Evolutionary conservation across 805 yeast genomes (phyloP), one percentile per base, ranked within the genome.

Genomic region (Ogataea trehalophila): DNA sequence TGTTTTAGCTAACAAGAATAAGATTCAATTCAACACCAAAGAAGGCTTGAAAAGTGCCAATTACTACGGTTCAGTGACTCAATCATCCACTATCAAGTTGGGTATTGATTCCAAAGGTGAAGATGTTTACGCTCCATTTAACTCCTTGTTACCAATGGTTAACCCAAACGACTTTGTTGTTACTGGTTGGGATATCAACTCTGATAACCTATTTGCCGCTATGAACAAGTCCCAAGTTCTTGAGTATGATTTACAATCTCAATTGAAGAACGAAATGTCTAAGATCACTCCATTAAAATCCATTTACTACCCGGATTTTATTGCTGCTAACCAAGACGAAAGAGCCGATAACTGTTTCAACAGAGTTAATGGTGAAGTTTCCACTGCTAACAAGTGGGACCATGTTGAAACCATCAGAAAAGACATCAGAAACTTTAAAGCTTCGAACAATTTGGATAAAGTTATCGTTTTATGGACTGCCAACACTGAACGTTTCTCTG

Each of bases 401-500:
- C 97, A 91, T 64, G 95, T 91, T 52, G 90, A 87, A 74, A 80
- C 73, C 54, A 83, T 91, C 68, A 86, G 97, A 71, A 72, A 75
- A 47, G 97, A 91, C 67, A 91, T 91, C 60, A 73, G 77, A 57
- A 80, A 80, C 49, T 91, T 91, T 76, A 91, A 90, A 71, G 62
- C 64, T 37, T 67, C 73, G 52, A 87, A 92, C 64, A 66, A 70
- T 36, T 80, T 91, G 61, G 97, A 91, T 68, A 86, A 85, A 66
- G 95, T 92, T 47, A 81, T 91, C 63, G 87, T 92, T 41, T 75
- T 91, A 62, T 91, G 98, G 98, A 90, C 97, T 40, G 98, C 98
- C 47, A 92, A 91, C 73, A 91, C 98, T 47, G 98, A 91, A 73
- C 83, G 97, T 66, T 90, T 85, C 66, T 4, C 95, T 39, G 91